phyloP scores from a whole-genome alignment of 805 yeast species.

The Wickerhamomyces sydowiorum region DNA sequence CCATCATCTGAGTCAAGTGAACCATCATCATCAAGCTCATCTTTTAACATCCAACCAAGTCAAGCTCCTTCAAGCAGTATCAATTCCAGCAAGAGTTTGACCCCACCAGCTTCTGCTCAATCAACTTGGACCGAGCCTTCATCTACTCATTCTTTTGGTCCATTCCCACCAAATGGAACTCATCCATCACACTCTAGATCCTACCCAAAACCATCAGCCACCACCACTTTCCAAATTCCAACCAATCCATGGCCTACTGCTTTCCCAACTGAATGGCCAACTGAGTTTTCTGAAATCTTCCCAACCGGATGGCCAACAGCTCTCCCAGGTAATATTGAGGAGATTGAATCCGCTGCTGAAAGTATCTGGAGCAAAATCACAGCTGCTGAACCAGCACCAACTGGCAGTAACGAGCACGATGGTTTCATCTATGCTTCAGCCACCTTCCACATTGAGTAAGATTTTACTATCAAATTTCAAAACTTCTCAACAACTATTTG shows the following conservation, averaged over 20 bases:
- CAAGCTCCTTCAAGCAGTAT: too few relatives aligned
- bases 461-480: too few relatives aligned
- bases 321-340: neutral
- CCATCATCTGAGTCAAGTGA: too few relatives aligned
- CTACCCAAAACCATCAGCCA: neutral
- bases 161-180: neutral
- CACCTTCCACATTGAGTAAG: neutral
- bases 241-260: neutral
- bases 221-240: neutral
- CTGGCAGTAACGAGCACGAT: neutral
- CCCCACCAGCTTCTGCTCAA: too few relatives aligned
- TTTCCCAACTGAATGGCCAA: slow-evolving; percentile 2
- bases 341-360: neutral
- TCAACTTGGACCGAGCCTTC: neutral
- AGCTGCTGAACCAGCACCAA: neutral
- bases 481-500: too few relatives aligned
- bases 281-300: neutral
- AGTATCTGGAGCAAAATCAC: neutral
- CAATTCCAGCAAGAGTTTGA: too few relatives aligned
- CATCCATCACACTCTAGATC: neutral
- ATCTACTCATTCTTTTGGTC: neutral
- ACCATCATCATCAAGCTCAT: too few relatives aligned
- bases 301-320: slow-evolving; percentile 1
- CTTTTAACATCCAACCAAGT: too few relatives aligned
- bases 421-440: neutral